phyloP scores from a whole-genome alignment of 306 rosid species.

The Pyrus communis region DNA sequence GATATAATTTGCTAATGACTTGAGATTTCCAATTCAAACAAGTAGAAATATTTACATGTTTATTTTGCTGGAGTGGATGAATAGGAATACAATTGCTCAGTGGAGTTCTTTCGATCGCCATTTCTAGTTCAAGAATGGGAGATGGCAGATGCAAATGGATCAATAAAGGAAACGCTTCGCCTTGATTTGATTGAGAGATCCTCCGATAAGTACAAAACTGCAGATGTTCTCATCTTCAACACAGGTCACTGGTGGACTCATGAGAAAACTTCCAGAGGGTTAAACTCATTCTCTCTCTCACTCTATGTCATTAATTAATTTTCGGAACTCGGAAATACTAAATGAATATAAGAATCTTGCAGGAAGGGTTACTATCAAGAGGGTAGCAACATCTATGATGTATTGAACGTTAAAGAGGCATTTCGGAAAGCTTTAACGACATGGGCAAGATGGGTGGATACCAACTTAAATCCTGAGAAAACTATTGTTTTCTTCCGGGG shows the following conservation, averaged over 20 bases:
- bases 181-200: slow-evolving; percentile 16
- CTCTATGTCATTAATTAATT: neutral
- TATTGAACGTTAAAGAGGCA: slow-evolving; percentile 11
- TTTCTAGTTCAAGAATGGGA: slow-evolving; percentile 24
- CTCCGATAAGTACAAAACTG: slow-evolving; percentile 8
- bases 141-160: slow-evolving; percentile 5
- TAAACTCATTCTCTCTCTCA: neutral
- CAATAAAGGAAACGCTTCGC: slow-evolving; percentile 15
- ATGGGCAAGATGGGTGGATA: slow-evolving; percentile 22
- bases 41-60: neutral
- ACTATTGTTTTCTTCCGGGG: slow-evolving; percentile 19
- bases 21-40: neutral
- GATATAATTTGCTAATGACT: neutral
- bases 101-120: slow-evolving; percentile 19
- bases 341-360: neutral
- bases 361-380: slow-evolving; percentile 22
- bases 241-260: slow-evolving; percentile 28
- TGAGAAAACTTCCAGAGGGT: slow-evolving; percentile 23
- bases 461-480: slow-evolving; percentile 8
- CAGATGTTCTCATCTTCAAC: slow-evolving; percentile 20
- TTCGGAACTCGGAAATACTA: neutral
- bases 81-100: slow-evolving; percentile 20
- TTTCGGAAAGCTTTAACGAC: slow-evolving; percentile 15
- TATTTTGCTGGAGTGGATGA: neutral
- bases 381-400: slow-evolving; percentile 9